Base-by-base conservation (phyloP, 345 rosid genomes). In the Hevea brasiliensis region DNA sequence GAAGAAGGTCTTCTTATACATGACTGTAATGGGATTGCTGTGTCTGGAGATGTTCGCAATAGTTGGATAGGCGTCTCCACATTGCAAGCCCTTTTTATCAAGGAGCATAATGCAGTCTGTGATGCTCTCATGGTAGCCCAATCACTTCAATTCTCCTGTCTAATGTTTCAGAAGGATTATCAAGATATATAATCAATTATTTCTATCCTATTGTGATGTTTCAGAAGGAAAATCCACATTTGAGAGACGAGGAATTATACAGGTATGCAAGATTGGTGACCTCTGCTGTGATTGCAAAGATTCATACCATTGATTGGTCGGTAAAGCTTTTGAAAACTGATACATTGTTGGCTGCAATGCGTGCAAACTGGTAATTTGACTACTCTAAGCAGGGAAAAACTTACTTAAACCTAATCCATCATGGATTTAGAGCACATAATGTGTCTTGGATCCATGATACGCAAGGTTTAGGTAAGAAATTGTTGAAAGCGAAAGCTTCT, bases 271-370 rank as follows among this genome's bases (percentile, higher is more conserved):
- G 90, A 67, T 76, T 89, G 23, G 90, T 89, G 47, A 85, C 93
- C 8, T 77, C 89, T 12, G 89, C 90, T 8, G 90, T 89, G 20
- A 83, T 87, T 61, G 90, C 93, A 15, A 89, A 89, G 78, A 74
- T 89, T 61, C 93, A 87, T 72, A 89, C 93, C 4, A 87, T 87
- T 54, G 90, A 89, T 61, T 89, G 93, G 93, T 87, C 90, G 11
- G 85, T 85, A 3, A 82, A 89, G 72, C 93, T 89, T 67, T 81
- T 89, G 27, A 89, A 89, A 74, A 89, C 86, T 20, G 85, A 85
- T 72, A 83, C 81, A 17, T 62, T 89, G 53, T 80, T 50, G 18
- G 90, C 86, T 37, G 93, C 79, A 32, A 89, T 89, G 93, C 83
- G 87, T 21, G 70, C 77, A 24, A 89, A 89, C 35, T 89, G 93